These are phyloP conservation scores for Mycena filopes DNA, from an alignment of 768 basidiomycete genomes.

Conservation along the genomic window DNA sequence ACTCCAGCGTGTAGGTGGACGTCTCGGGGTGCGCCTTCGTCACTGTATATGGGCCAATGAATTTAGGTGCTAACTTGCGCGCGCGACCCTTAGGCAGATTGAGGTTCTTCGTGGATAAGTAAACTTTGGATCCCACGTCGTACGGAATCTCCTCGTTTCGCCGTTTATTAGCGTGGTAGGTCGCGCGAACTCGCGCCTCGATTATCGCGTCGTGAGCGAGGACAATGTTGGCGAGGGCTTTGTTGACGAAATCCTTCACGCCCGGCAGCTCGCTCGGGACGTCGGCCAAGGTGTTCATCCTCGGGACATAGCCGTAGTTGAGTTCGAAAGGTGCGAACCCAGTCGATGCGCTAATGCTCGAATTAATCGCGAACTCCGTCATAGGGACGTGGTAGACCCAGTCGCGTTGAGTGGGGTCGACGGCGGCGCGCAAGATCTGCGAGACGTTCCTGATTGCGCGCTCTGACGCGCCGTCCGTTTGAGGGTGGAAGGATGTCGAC, in stretches of 20 bases:
- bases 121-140: conserved; percentile 34
- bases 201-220: conserved; percentile 51
- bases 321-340: conserved; percentile 46
- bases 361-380: conserved; percentile 38
- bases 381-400: conserved; percentile 45
- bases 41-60: conserved; percentile 50
- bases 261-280: conserved; percentile 21
- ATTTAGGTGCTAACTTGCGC: conserved; percentile 48
- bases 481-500: conserved; percentile 53
- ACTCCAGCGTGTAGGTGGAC: conserved; percentile 42
- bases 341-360: too few relatives aligned
- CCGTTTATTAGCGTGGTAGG: conserved; percentile 40
- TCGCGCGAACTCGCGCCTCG: conserved; percentile 41
- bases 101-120: not conserved
- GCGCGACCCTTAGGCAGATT: conserved; percentile 45
- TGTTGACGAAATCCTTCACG: conserved; percentile 40
- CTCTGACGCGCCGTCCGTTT: conserved; percentile 50
- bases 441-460: conserved; percentile 40
- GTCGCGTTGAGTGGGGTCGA: conserved; percentile 43
- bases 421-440: conserved; percentile 42
- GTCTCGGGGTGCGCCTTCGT: conserved; percentile 25
- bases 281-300: not conserved
- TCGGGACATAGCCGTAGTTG: conserved; percentile 33
- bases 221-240: conserved; percentile 37
- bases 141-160: conserved; percentile 27